A percentile compares a stretch with the other conserved stretches of the same genome.
Evolutionary conservation across 371 early-diverging fungal species (phyloP).

Genomic region (Mucor ambiguus): DNA sequence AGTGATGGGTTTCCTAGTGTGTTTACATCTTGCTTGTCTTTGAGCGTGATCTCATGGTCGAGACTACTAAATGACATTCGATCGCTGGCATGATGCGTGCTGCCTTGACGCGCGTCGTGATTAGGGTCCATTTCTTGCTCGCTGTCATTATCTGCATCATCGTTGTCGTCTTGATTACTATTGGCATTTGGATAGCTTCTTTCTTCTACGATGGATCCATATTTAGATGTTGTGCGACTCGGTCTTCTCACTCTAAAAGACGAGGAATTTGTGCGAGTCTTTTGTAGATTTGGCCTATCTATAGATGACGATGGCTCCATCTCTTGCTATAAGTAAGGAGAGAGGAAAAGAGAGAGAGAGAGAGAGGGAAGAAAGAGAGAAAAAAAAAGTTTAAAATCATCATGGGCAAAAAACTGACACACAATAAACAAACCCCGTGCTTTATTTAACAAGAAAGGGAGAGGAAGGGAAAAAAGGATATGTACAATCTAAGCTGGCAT

Average conservation of each 20-base stretch:
- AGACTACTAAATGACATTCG: slow-evolving; percentile 19
- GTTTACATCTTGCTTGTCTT: slow-evolving; percentile 67
- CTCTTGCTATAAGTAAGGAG: background rate
- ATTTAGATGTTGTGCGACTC: slow-evolving; percentile 24
- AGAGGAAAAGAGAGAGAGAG: background rate
- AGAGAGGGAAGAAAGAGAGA: background rate
- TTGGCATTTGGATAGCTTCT: slow-evolving; percentile 1
- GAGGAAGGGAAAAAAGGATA: background rate
- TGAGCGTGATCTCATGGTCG: slow-evolving; percentile 62
- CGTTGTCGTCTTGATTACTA: slow-evolving; percentile 2
- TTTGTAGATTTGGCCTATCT: slow-evolving; percentile 21
- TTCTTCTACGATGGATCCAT: slow-evolving; percentile 27
- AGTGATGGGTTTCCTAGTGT: background rate
- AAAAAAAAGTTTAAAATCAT: background rate
- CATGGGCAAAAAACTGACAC: background rate
- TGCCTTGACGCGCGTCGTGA: slow-evolving; percentile 1
- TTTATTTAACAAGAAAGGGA: background rate
- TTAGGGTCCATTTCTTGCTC: background rate
- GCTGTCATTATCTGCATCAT: slow-evolving; percentile 6
- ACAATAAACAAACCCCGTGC: slow-evolving; percentile 10
- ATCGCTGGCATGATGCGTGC: slow-evolving; percentile 8
- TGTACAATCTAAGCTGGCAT: background rate
- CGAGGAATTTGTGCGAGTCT: slow-evolving; percentile 20
- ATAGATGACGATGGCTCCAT: background rate
- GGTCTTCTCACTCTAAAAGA: slow-evolving; percentile 6